Evolutionary conservation across 805 yeast genomes (phyloP), one percentile per base, ranked within the genome.

Genomic region (Candida argentea): DNA sequence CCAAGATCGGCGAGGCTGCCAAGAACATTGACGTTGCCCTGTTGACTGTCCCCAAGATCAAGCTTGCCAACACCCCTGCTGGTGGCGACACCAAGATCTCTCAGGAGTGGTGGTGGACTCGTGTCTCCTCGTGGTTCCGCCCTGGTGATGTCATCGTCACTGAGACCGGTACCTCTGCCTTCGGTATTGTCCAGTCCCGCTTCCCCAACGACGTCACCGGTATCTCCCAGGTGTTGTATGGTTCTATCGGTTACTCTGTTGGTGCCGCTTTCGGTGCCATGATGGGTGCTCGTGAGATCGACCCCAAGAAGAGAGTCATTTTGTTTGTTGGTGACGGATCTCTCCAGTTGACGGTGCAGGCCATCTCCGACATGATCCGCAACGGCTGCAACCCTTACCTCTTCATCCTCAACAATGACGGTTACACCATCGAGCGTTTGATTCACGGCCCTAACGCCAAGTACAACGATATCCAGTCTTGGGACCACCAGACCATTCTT

Each of bases 101-200:
- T 16, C 61, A 54, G 35, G 40, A 49, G 26, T 51, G 46, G 45
- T 43, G 52, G 35, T 54, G 61, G 61, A 36, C 47, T 15, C 39
- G 40, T 20, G 37, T 53, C 17, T 38, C 50, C 11, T 25, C 38
- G 3, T 54, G 50, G 48, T 49, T 54, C 26, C 32, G 38, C 27
- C 48, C 47, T 24, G 58, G 55, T 14, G 61, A 54, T 32, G 39
- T 53, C 26, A 46, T 54, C 16, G 34, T 54, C 28, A 46, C 57
- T 16, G 61, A 54, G 32, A 54, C 61, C 13, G 61, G 61, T 28
- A 54, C 61, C 9, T 50, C 59, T 10, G 47, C 57, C 3, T 54
- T 54, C 31, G 61, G 61, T 28, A 52, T 54, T 13, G 36, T 53
- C 22, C 59, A 53, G 39, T 40, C 55, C 11, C 31, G 39, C 20